Evolutionary conservation across 495 filamentous ascomycete species (phyloP).

Genomic region (Daldinia bambusicola): DNA sequence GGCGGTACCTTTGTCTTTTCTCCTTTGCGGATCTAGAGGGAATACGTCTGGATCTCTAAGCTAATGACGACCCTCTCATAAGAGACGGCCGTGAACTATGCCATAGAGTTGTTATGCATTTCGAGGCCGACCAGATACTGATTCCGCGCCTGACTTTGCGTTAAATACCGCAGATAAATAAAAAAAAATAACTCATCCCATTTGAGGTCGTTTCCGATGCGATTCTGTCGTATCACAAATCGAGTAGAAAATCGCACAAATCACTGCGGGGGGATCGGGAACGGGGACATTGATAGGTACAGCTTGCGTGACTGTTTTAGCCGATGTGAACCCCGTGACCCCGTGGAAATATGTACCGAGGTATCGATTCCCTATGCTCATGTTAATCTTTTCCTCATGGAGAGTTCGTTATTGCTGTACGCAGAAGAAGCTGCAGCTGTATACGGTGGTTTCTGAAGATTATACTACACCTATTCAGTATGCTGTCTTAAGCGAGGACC

Average conservation of each 20-base stretch:
- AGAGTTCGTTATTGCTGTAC: not conserved
- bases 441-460: not conserved
- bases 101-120: slow-evolving; percentile 19
- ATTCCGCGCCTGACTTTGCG: slow-evolving; percentile 26
- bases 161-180: slow-evolving; percentile 30
- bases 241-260: slow-evolving; percentile 26
- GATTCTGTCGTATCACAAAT: slow-evolving; percentile 16
- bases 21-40: slow-evolving; percentile 10
- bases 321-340: slow-evolving; percentile 6
- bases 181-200: slow-evolving; percentile 35
- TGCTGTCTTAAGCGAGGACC: not conserved
- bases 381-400: slow-evolving; percentile 3
- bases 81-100: slow-evolving; percentile 10
- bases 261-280: slow-evolving; percentile 17
- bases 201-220: slow-evolving; percentile 14
- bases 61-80: slow-evolving; percentile 21
- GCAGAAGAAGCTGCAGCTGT: not conserved
- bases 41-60: slow-evolving; percentile 15
- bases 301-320: slow-evolving; percentile 2
- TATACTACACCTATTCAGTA: not conserved
- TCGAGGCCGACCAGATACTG: slow-evolving; percentile 14
- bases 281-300: slow-evolving; percentile 19
- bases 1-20: slow-evolving; percentile 21
- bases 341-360: not conserved
- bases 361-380: not conserved